Evolutionary conservation across 768 basidiomycete genomes (phyloP).

Genomic region (Phylloporus arenicola): DNA sequence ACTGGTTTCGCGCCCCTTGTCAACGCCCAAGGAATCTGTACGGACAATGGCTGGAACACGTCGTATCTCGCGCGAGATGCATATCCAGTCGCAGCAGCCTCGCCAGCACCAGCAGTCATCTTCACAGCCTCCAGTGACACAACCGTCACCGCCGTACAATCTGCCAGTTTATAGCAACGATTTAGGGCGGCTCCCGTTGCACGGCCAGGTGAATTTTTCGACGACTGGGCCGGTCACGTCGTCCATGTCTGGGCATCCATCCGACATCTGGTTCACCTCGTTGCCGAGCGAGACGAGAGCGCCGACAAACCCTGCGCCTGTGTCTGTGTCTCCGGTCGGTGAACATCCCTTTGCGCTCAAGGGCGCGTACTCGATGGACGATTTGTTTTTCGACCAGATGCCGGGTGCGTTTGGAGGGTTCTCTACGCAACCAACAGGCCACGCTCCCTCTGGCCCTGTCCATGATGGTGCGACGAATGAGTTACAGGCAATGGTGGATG

Average conservation of each 20-base stretch:
- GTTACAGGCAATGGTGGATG: constrained; percentile 16
- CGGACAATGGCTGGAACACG: constrained; percentile 32
- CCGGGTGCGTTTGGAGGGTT: constrained; percentile 5
- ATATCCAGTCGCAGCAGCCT: constrained; percentile 6
- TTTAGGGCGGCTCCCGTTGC: constrained; percentile 49
- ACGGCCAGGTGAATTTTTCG: constrained; percentile 25
- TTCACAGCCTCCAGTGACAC: constrained; percentile 7
- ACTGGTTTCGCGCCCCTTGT: constrained; percentile 1
- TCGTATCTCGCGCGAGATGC: constrained; percentile 29
- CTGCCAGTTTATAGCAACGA: constrained; percentile 56
- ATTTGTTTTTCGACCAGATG: constrained; percentile 19
- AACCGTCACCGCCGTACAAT: constrained; percentile 21
- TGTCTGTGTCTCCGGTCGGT: background rate
- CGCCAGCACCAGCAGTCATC: constrained; percentile 4
- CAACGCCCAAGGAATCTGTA: constrained; percentile 11
- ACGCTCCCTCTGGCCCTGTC: background rate
- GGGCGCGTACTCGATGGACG: constrained; percentile 17
- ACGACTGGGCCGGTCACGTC: background rate
- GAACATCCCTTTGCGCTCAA: constrained; percentile 4
- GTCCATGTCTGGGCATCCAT: constrained; percentile 1
- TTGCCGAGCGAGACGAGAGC: constrained; percentile 1
- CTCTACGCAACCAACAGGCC: background rate
- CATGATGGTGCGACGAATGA: background rate
- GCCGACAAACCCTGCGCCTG: background rate
- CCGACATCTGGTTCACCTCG: constrained; percentile 20